These are phyloP conservation scores for Limnomonas spitsbergensis DNA, from an alignment of 139 green algal genomes.

Conservation along the genomic window DNA sequence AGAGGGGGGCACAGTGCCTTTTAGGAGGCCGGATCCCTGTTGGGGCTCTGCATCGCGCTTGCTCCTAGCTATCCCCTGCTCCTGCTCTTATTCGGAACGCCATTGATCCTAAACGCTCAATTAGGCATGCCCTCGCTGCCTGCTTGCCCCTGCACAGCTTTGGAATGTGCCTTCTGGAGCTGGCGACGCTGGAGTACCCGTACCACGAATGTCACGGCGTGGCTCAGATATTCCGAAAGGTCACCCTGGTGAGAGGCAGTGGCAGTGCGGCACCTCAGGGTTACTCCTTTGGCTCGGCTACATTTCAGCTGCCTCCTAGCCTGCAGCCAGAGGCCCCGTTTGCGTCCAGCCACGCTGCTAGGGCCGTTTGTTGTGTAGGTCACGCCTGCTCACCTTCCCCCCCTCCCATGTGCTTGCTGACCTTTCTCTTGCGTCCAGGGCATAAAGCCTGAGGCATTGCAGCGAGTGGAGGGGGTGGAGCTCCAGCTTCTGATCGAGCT, in stretches of 20 bases:
- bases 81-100: too few species aligned
- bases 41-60: too few species aligned
- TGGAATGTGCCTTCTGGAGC: constrained; percentile 96
- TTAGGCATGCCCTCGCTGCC: too few species aligned
- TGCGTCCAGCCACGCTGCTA: too few species aligned
- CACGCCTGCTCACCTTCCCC: not conserved
- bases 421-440: constrained; percentile 53
- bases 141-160: constrained; percentile 75
- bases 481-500: constrained; percentile 86
- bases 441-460: constrained; percentile 72
- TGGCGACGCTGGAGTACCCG: constrained; percentile 92
- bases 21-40: not conserved
- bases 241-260: constrained; percentile 47
- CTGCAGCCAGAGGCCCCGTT: too few species aligned
- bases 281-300: not conserved
- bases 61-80: too few species aligned
- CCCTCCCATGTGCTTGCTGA: not conserved
- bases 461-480: constrained; percentile 72
- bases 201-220: constrained; percentile 93
- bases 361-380: not conserved
- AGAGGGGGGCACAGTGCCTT: too few species aligned
- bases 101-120: too few species aligned
- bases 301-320: not conserved
- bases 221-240: constrained; percentile 95
- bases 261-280: not conserved